Percentiles rank a stretch among this genome's conserved stretches.
Conservation (phyloP, 2,329 filamentous ascomycete genomes). For the Fusarium oligoseptatum region DNA sequence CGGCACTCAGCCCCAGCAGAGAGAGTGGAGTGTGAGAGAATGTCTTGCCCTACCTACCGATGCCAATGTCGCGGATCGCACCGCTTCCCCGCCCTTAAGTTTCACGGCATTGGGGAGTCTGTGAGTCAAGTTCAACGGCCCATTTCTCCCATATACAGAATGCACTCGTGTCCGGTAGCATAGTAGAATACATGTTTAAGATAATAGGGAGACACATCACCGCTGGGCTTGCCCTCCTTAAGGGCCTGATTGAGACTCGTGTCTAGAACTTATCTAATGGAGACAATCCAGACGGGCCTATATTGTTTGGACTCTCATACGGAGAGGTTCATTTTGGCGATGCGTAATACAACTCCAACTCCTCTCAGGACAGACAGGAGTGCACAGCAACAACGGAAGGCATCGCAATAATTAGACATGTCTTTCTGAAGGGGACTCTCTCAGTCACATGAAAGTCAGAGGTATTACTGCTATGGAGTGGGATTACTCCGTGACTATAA, state of each 20-base stretch:
- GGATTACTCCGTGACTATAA: not conserved
- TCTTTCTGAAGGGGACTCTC: not conserved
- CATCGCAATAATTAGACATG: not conserved
- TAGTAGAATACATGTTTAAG: not conserved
- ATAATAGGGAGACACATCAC: not conserved
- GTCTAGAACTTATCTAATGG: not conserved
- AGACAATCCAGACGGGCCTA: not conserved
- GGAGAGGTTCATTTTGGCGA: not conserved
- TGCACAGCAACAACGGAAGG: not conserved
- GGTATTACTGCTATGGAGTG: no score
- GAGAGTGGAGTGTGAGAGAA: not conserved
- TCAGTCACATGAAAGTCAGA: not conserved
- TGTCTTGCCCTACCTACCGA: not conserved
- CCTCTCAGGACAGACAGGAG: not conserved
- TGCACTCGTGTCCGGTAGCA: not conserved
- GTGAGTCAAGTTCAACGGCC: not conserved
- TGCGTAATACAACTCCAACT: not conserved
- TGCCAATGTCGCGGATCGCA: not conserved
- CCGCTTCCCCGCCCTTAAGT: not conserved
- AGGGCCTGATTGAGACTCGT: not conserved
- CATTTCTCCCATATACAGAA: not conserved
- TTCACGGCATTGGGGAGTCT: not conserved
- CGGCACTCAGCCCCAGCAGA: not conserved
- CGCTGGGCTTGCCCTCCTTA: not conserved
- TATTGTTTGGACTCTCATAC: rapidly evolving